Conservation (phyloP, 1,139 yeast genomes). For the Ogataea hybrid region DNA sequence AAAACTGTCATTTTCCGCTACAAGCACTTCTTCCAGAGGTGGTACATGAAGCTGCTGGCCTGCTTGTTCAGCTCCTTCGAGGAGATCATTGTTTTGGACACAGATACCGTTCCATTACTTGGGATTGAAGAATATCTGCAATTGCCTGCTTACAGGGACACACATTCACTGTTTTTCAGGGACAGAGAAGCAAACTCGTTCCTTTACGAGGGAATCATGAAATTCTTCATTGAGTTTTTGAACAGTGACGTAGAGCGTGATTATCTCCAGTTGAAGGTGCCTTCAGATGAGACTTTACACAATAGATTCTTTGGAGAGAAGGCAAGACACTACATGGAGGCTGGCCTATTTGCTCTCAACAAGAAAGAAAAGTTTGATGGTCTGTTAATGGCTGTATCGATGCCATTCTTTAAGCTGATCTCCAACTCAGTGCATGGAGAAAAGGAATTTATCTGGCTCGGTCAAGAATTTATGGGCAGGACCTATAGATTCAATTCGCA, state of each 20-base stretch:
- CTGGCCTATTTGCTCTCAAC: constrained; percentile 53
- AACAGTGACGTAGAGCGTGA: constrained; percentile 35
- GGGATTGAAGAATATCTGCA: constrained; percentile 35
- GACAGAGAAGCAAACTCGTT: constrained; percentile 39
- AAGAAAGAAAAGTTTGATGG: constrained; percentile 45
- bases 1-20: constrained; percentile 32
- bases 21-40: constrained; percentile 38
- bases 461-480: constrained; percentile 52
- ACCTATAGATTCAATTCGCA: constrained; percentile 47
- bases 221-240: constrained; percentile 43
- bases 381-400: constrained; percentile 41
- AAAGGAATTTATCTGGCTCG: constrained; percentile 65
- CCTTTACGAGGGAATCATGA: constrained; percentile 43
- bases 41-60: constrained; percentile 49
- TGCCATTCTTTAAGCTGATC: constrained; percentile 35
- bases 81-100: constrained; percentile 51
- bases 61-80: constrained; percentile 47
- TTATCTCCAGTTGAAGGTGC: constrained; percentile 22
- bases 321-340: constrained; percentile 54
- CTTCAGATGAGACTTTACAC: constrained; percentile 22
- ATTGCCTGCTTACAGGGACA: constrained; percentile 31
- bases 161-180: constrained; percentile 39
- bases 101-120: constrained; percentile 53
- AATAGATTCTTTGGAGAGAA: constrained; percentile 42
- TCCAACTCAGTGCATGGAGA: constrained; percentile 46